Percentiles rank a stretch among this genome's conserved stretches.
phyloP scores from a whole-genome alignment of 352 stramenopile species.

The Blastocystis sp. region DNA sequence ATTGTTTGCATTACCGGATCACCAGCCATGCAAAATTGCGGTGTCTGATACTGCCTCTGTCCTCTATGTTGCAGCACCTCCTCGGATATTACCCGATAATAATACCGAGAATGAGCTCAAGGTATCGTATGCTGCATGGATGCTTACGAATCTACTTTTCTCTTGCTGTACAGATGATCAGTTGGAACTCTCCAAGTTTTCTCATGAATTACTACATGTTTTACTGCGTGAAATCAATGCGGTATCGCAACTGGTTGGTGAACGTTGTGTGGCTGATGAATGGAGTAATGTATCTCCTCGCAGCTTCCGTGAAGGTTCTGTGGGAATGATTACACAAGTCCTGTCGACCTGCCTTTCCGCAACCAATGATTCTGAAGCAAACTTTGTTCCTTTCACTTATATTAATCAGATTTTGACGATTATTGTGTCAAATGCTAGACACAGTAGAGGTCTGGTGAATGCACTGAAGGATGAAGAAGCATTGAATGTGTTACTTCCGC shows the following conservation, averaged over 20 bases:
- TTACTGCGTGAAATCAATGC: constrained; percentile 31
- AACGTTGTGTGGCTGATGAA: constrained; percentile 36
- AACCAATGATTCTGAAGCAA: background rate
- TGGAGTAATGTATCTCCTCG: background rate
- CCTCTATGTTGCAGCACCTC: background rate
- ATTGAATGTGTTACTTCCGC: constrained; percentile 18
- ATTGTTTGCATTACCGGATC: background rate
- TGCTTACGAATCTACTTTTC: constrained; percentile 33
- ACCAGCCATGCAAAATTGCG: background rate
- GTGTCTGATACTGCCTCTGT: background rate
- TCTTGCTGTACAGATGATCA: background rate
- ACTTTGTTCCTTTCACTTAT: constrained; percentile 31
- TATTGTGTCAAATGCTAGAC: background rate
- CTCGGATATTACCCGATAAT: background rate
- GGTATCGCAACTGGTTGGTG: background rate
- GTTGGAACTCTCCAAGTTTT: constrained; percentile 26
- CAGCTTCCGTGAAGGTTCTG: background rate
- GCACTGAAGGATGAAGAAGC: background rate
- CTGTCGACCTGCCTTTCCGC: background rate
- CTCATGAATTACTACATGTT: background rate
- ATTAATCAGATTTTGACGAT: constrained; percentile 51
- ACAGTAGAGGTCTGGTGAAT: background rate
- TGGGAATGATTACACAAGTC: constrained; percentile 1
- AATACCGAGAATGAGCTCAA: background rate
- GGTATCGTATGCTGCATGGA: background rate